A percentile compares a stretch with the other conserved stretches of the same genome.
phyloP scores from a whole-genome alignment of 441 rosid genomes.

The Daphne laureola region DNA sequence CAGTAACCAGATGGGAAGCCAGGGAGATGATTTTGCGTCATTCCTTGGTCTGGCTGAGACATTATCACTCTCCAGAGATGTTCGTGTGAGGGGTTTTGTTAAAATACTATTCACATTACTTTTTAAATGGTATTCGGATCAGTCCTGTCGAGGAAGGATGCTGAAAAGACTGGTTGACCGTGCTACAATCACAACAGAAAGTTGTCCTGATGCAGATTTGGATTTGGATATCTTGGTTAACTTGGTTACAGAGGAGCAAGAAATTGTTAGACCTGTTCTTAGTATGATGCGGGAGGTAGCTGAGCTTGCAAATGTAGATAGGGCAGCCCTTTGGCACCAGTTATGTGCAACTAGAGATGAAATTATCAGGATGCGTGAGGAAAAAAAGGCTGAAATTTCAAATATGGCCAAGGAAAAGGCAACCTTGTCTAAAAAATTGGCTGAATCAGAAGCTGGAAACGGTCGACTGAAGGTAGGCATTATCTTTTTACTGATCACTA shows the following conservation, averaged over 20 bases:
- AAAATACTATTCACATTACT: slow-evolving; percentile 76
- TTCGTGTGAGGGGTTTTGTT: slow-evolving; percentile 72
- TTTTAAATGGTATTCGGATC: slow-evolving; percentile 83
- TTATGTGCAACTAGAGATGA: slow-evolving; percentile 82
- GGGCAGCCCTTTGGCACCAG: slow-evolving; percentile 98
- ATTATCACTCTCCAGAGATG: slow-evolving; percentile 68
- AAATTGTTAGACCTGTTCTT: slow-evolving; percentile 61
- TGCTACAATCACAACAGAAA: slow-evolving; percentile 63
- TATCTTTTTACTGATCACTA: slow-evolving; percentile 17
- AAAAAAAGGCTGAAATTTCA: slow-evolving; percentile 62
- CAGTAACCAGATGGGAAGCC: slow-evolving; percentile 53
- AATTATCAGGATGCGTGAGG: slow-evolving; percentile 61
- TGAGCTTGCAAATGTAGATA: slow-evolving; percentile 89
- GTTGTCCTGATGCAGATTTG: slow-evolving; percentile 54
- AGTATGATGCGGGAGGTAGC: slow-evolving; percentile 87
- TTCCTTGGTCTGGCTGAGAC: slow-evolving; percentile 96
- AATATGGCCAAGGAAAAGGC: slow-evolving; percentile 62
- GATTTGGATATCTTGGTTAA: slow-evolving; percentile 78
- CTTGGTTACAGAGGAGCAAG: slow-evolving; percentile 83
- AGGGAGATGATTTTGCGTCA: slow-evolving; percentile 62
- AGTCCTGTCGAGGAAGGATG: slow-evolving; percentile 70
- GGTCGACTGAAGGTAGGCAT: slow-evolving; percentile 72
- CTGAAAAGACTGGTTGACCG: slow-evolving; percentile 87
- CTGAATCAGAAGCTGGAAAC: slow-evolving; percentile 70
- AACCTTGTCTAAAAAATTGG: slow-evolving; percentile 50